Percentiles rank a stretch among this genome's conserved stretches.
phyloP scores from a whole-genome alignment of 2,329 filamentous ascomycete genomes.

The Neurospora crassa region DNA sequence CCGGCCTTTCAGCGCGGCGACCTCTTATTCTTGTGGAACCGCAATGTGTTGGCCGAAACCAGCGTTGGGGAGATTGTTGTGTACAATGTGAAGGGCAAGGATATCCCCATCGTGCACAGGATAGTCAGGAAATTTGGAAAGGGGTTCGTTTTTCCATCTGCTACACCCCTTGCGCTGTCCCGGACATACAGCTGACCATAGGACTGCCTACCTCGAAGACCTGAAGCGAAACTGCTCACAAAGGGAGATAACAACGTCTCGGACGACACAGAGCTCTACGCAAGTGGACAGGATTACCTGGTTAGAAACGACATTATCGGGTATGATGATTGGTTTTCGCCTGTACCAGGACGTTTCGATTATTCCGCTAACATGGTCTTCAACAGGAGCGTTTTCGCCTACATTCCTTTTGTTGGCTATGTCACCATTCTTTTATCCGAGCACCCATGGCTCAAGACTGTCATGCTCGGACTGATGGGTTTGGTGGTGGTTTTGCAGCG shows the following conservation, averaged over 20 bases:
- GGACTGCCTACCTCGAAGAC: constrained; percentile 23
- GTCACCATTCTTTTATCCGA: constrained; percentile 94
- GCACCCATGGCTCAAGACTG: constrained; percentile 94
- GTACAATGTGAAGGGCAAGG: constrained; percentile 80
- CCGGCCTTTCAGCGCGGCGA: constrained; percentile 74
- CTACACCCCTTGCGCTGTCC: no score
- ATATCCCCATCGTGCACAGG: constrained; percentile 95
- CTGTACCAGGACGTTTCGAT: no score
- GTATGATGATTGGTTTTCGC: constrained; percentile 26
- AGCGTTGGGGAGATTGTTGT: constrained; percentile 43
- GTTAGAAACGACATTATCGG: constrained; percentile 86
- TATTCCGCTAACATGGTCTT: constrained; percentile 5
- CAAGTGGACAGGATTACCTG: constrained; percentile 76
- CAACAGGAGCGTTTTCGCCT: constrained; percentile 60
- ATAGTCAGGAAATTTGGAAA: constrained; percentile 66
- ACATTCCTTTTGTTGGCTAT: constrained; percentile 91
- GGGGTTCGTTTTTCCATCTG: constrained; percentile 33
- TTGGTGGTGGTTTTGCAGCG: constrained; percentile 84
- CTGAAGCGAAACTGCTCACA: constrained; percentile 67
- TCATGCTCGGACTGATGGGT: constrained; percentile 90
- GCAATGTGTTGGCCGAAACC: constrained; percentile 47
- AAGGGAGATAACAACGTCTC: constrained; percentile 96
- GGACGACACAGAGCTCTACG: constrained; percentile 87
- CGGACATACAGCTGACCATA: constrained; percentile 3
- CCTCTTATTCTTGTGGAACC: constrained; percentile 68